Evolutionary conservation across 2,329 filamentous ascomycete genomes (phyloP).

Genomic region (Sporothrix variecibatus): DNA sequence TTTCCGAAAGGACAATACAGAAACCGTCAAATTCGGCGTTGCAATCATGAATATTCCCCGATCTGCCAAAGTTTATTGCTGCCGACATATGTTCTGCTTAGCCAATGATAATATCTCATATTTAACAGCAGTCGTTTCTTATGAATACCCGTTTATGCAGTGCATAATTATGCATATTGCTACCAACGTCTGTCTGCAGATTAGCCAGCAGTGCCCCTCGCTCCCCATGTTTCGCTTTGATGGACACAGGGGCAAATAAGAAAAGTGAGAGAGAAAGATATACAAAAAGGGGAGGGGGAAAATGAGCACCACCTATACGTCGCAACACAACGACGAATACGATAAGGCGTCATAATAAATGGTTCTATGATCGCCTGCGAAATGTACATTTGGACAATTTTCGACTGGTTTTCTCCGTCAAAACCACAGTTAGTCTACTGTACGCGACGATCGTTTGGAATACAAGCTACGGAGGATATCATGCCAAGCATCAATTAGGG

Average conservation of each 20-base stretch:
- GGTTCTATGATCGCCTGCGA: background rate
- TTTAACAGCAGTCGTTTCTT: background rate
- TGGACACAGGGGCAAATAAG: background rate
- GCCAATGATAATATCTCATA: too few relatives aligned
- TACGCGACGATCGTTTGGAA: background rate
- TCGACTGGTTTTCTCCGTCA: background rate
- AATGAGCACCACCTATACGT: background rate
- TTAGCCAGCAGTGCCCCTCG: background rate
- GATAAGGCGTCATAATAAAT: slow-evolving; percentile 6
- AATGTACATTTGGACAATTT: background rate
- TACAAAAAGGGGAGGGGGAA: background rate
- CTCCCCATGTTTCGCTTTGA: background rate
- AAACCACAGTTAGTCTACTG: background rate
- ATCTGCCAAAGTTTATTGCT: too few relatives aligned
- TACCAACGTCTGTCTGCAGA: background rate
- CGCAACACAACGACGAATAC: background rate
- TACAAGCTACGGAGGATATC: background rate
- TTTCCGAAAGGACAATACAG: too few relatives aligned
- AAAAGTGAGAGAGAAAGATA: background rate
- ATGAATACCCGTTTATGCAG: background rate
- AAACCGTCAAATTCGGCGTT: too few relatives aligned
- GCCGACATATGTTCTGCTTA: too few relatives aligned
- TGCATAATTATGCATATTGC: background rate
- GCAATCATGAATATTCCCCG: too few relatives aligned
- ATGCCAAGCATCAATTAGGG: background rate